A percentile compares a stretch with the other conserved stretches of the same genome.
phyloP scores from a whole-genome alignment of 208 protist genomes.

The Strigomonas culicis region DNA sequence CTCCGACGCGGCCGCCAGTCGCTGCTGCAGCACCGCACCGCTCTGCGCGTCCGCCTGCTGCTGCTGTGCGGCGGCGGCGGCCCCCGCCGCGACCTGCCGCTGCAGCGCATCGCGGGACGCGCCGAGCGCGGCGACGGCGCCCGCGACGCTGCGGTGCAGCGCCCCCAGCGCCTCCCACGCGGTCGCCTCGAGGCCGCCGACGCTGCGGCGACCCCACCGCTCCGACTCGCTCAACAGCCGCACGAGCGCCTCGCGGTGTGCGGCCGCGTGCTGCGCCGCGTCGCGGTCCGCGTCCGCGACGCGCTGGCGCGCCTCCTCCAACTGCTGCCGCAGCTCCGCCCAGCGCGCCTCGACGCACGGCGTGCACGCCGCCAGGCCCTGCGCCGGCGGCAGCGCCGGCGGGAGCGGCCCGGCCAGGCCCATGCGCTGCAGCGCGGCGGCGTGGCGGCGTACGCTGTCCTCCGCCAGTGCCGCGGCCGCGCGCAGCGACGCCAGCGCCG shows the following conservation, averaged over 20 bases:
- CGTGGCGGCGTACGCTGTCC: too few species aligned
- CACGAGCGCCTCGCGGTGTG: neutral
- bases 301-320: constrained; percentile 3
- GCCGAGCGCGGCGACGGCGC: too few species aligned
- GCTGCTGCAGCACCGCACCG: constrained; percentile 8
- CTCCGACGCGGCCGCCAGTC: neutral
- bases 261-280: constrained; percentile 8
- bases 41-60: constrained; percentile 2
- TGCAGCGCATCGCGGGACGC: too few species aligned
- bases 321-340: constrained; percentile 15
- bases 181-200: too few species aligned
- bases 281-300: neutral
- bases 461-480: neutral
- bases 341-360: constrained; percentile 10
- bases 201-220: too few species aligned
- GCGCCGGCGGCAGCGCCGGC: neutral
- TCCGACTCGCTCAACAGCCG: neutral
- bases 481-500: too few species aligned
- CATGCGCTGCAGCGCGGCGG: too few species aligned
- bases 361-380: constrained; percentile 10
- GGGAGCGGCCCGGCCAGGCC: too few species aligned
- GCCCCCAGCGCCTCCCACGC: too few species aligned
- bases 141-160: too few species aligned
- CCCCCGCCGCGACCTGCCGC: too few species aligned
- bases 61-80: constrained; percentile 7